These are phyloP conservation scores for Colletotrichum sp. DNA, from an alignment of 2,329 filamentous ascomycete genomes.

Conservation along the genomic window DNA sequence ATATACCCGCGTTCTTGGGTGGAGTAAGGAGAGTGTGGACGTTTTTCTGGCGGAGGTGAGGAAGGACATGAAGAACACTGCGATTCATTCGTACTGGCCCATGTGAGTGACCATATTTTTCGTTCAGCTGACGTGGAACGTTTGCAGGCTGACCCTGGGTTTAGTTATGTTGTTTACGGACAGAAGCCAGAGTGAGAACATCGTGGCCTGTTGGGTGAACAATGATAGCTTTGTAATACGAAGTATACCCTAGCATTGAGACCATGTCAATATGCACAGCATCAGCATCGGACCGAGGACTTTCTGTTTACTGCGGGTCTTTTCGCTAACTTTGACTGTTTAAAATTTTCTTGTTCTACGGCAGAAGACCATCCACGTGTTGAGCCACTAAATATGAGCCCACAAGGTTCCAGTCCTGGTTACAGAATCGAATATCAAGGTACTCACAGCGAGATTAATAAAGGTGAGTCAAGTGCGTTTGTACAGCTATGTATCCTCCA, in stretches of 20 bases:
- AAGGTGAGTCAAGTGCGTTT: background rate
- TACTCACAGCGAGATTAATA: fast-evolving
- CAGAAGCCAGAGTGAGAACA: background rate
- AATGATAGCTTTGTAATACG: no score
- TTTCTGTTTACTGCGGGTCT: no score
- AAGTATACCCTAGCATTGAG: no score
- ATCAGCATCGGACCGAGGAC: no score
- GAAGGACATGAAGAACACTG: conserved; percentile 27
- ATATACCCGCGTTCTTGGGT: conserved; percentile 30
- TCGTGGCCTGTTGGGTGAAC: no score
- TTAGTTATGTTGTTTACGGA: conserved; percentile 15
- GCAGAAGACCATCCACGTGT: fast-evolving
- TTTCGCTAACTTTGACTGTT: fast-evolving
- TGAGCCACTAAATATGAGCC: no score
- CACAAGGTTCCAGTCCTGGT: no score
- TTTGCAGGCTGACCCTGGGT: background rate
- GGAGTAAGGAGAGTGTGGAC: conserved; percentile 27
- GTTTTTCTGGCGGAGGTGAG: conserved; percentile 29
- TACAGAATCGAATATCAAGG: no score
- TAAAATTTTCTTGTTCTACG: fast-evolving
- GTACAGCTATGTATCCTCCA: background rate
- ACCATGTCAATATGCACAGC: fast-evolving
- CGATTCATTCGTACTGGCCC: conserved; percentile 26
- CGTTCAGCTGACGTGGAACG: no score
- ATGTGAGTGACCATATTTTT: background rate